Percentiles rank a stretch among this genome's conserved stretches.
Evolutionary conservation across 2,329 filamentous ascomycete genomes (phyloP).

Genomic region (Zymoseptoria tritici): DNA sequence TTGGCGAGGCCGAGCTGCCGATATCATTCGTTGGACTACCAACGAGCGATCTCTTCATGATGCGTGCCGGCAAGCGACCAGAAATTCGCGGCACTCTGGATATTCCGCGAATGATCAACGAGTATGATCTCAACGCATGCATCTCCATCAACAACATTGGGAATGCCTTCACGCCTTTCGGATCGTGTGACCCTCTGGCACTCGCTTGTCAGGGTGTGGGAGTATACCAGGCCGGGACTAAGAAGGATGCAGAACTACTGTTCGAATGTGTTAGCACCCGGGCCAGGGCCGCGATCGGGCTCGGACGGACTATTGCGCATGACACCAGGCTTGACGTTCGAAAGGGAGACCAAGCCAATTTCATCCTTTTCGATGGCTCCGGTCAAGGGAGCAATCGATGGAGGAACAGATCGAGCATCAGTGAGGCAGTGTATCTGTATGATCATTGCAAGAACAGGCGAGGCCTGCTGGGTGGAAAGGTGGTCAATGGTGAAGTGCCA

Average conservation of each 20-base stretch:
- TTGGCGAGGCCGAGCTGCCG: slow-evolving; percentile 45
- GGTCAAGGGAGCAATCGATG: slow-evolving; percentile 25
- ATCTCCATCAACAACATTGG: slow-evolving; percentile 66
- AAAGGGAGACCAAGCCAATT: slow-evolving; percentile 35
- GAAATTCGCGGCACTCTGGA: slow-evolving; percentile 52
- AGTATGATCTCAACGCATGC: slow-evolving; percentile 51
- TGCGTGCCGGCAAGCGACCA: slow-evolving; percentile 39
- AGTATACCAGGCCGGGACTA: slow-evolving; percentile 60
- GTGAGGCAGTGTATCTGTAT: slow-evolving; percentile 38
- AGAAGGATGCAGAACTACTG: slow-evolving; percentile 50
- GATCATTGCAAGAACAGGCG: slow-evolving; percentile 30
- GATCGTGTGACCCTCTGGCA: slow-evolving; percentile 57
- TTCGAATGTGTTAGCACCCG: slow-evolving; percentile 41
- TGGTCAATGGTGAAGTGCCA: not conserved
- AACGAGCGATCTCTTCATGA: slow-evolving; percentile 67
- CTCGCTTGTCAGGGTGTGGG: slow-evolving; percentile 58
- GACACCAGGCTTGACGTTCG: slow-evolving; percentile 26
- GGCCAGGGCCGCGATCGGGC: slow-evolving; percentile 27
- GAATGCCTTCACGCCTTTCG: slow-evolving; percentile 67
- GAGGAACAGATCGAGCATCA: slow-evolving; percentile 36
- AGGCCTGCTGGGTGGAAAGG: slow-evolving; percentile 9
- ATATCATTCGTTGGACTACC: slow-evolving; percentile 62
- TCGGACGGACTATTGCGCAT: slow-evolving; percentile 10
- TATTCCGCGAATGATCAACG: slow-evolving; percentile 52
- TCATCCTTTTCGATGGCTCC: slow-evolving; percentile 35